Evolutionary conservation across 2,329 filamentous ascomycete species (phyloP), one percentile per base, ranked within the genome.

Genomic region (Sporothrix euskadiensis): DNA sequence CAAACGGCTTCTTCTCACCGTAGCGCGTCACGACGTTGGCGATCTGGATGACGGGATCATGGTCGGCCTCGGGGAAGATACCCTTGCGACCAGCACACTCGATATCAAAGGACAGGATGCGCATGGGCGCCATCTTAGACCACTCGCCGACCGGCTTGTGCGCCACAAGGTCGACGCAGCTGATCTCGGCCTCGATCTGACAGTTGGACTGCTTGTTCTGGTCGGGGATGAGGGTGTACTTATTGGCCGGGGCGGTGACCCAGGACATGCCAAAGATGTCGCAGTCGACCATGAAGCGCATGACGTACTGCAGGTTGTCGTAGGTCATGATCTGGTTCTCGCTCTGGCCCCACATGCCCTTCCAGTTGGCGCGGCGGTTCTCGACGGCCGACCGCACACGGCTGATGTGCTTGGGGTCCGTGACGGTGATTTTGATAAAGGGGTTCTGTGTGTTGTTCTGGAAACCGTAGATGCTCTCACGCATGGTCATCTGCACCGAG

Each of bases 251-350:
- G 22, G 91, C 93, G 81, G 97, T 94, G 0, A 98, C 94, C 96
- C 96, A 99, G 0, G 94, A 95, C 96, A 99, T 99, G 76, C 96
- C 96, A 73, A 92, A 88, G 61, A 99, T 91, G 81, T 94, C 92
- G 77, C 92, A 97, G 81, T 99, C 96, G 69, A 99, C 95, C 96
- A 99, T 99, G 83, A 99, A 98, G 70, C 96, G 89, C 76, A 98
- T 83, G 35, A 98, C 89, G 80, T 98, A 99, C 85, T 97, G 93
- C 73, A 99, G 94, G 77, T 91, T 98, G 84, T 99, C 96, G 78
- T 95, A 99, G 0, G 96, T 98, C 81, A 94, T 88, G 76, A 98
- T 90, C 26, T 92, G 92, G 26, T 88, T 88, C 7, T 86, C 84
- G 26, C 85, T 88, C 77, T 90, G 92, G 22, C 76, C 76, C 95